Percentiles rank a stretch among this genome's conserved stretches.
Conservation (phyloP, 129 eudicot species). For the Artemisia tridentata region DNA sequence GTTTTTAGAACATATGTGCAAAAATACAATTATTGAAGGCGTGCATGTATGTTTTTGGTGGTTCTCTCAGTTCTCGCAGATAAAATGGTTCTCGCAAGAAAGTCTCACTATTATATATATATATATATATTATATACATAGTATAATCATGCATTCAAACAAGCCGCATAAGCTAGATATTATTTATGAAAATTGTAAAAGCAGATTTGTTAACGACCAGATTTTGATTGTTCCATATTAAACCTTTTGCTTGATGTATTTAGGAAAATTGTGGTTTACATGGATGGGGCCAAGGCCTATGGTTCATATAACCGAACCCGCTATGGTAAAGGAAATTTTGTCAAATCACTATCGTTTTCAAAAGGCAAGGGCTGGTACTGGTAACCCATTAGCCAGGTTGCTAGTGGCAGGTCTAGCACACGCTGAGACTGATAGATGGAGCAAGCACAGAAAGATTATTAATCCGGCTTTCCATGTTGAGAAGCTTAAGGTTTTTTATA, state of each 20-base stretch:
- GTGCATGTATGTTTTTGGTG: no score
- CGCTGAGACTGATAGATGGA: constrained; percentile 32
- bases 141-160: no score
- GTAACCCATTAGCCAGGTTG: constrained; percentile 23
- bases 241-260: neutral
- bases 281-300: constrained; percentile 31
- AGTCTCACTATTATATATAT: no score
- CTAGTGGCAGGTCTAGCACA: constrained; percentile 15
- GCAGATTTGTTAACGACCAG: no score
- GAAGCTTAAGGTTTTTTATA: constrained; percentile 48
- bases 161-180: no score
- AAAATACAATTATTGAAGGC: no score
- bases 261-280: constrained; percentile 27
- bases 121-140: no score
- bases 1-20: no score
- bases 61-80: no score
- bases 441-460: constrained; percentile 42
- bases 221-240: no score
- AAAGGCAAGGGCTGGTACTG: constrained; percentile 13
- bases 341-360: constrained; percentile 20
- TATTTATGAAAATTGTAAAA: no score
- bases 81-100: no score
- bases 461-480: constrained; percentile 45
- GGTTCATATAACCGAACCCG: constrained; percentile 25
- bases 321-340: constrained; percentile 22